Evolutionary conservation across 306 rosid species (phyloP).

Genomic region (Gleditsia sinensis): DNA sequence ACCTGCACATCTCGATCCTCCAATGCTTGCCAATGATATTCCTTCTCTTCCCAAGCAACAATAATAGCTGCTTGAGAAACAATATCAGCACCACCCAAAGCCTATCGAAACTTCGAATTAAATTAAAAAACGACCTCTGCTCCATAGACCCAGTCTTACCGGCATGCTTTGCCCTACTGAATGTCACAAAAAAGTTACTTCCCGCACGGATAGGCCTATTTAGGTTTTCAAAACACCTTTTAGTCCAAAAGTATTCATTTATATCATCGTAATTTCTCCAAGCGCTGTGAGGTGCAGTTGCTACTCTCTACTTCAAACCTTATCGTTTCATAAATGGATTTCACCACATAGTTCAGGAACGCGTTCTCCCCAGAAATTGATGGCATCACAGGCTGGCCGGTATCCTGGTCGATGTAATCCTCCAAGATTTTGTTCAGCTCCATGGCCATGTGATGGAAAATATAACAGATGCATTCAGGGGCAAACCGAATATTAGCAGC

Average conservation of each 20-base stretch:
- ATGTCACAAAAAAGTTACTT: conserved; percentile 71
- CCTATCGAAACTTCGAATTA: conserved; percentile 83
- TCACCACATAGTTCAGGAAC: conserved; percentile 67
- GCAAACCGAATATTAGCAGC: conserved; percentile 78
- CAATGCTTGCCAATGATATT: conserved; percentile 73
- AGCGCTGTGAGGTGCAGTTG: conserved; percentile 76
- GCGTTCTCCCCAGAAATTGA: conserved; percentile 80
- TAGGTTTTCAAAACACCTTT: conserved; percentile 84
- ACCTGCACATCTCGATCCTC: conserved; percentile 61
- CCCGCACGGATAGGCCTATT: conserved; percentile 83
- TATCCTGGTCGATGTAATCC: conserved; percentile 82
- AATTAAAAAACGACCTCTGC: conserved; percentile 92
- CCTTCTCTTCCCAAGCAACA: conserved; percentile 75
- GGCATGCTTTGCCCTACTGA: conserved; percentile 60
- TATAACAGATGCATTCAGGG: conserved; percentile 86
- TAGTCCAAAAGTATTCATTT: conserved; percentile 93
- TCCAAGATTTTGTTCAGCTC: conserved; percentile 81
- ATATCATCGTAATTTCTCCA: conserved; percentile 97
- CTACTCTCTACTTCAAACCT: conserved; percentile 75
- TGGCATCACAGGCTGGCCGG: conserved; percentile 88
- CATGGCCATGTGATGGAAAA: conserved; percentile 86
- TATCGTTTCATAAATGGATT: conserved; percentile 83
- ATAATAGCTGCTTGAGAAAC: conserved; percentile 90
- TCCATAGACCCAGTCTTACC: conserved; percentile 97
- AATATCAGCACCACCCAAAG: conserved; percentile 83